Percentiles rank a stretch among this genome's conserved stretches.
Conservation (phyloP, 2,329 filamentous ascomycete genomes). For the Cercospora canescens region DNA sequence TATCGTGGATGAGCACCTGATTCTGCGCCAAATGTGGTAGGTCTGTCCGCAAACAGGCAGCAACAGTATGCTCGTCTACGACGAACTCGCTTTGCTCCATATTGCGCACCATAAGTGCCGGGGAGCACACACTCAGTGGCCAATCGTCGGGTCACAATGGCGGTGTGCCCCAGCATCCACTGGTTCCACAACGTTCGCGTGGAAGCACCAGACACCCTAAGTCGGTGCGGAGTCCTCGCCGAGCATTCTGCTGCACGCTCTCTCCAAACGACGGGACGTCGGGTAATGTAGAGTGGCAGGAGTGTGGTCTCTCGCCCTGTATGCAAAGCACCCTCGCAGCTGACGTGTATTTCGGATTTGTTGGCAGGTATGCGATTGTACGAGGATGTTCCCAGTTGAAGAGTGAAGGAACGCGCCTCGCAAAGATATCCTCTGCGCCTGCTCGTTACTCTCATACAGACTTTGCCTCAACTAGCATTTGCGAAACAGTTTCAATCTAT, state of each 20-base stretch:
- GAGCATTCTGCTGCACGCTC: constrained; percentile 6
- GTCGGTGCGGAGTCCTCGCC: constrained; percentile 1
- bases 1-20: neutral
- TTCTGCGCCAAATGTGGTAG: neutral
- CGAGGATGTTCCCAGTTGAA: constrained; percentile 17
- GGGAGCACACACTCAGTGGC: neutral
- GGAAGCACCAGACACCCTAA: constrained; percentile 6
- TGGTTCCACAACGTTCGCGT: constrained; percentile 17
- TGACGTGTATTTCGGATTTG: constrained; percentile 18
- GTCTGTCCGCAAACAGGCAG: neutral
- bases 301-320: constrained; percentile 5
- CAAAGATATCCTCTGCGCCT: neutral
- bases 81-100: neutral
- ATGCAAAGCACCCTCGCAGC: constrained; percentile 1
- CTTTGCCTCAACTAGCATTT: neutral
- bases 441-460: neutral
- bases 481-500: neutral
- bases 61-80: neutral
- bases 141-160: neutral
- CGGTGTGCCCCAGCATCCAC: constrained; percentile 12
- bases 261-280: neutral
- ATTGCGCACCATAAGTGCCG: neutral
- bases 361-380: constrained; percentile 15
- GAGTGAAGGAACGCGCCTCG: neutral
- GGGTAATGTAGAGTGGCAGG: constrained; percentile 7